Base-by-base conservation (phyloP, 192 early-diverging fungal genomes). In the Linnemannia hyalina region DNA sequence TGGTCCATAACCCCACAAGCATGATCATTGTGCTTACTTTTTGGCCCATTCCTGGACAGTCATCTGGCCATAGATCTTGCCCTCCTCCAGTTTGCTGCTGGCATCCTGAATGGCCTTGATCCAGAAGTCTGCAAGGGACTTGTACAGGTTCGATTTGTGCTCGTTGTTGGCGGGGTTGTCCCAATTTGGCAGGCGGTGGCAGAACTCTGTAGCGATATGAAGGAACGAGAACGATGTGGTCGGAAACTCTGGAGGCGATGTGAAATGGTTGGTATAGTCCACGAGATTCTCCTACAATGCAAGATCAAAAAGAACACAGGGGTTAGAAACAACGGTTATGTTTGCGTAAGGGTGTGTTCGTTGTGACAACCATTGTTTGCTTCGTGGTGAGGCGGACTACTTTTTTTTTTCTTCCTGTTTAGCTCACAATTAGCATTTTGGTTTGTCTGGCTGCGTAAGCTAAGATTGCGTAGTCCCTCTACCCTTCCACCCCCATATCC, bases 11-110 rank as follows among this genome's bases (percentile, higher is more conserved):
- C 11, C 3, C 44, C 44, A 46, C 44, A 23, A 32, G 26, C 60
- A 32, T 32, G 60, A 57, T 26, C 29, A 15, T 13, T 65, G 60
- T 54, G 72, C 89, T 77, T 89, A 92, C 92, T 94, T 95, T 68
- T 92, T 90, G 3, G 93, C 95, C 98, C 98, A 99, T 82, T 96
- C 95, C 42, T 90, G 93, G 26, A 98, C 94, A 44, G 95, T 92
- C 47, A 91, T 87, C 6, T 94, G 91, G 70, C 95, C 95, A 86
- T 93, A 97, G 46, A 97, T 90, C 82, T 98, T 97, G 47, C 96
- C 97, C 52, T 95, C 94, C 69, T 91, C 91, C 29, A 97, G 83
- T 75, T 95, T 94, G 49, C 92, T 91, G 38, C 90, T 89, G 0
- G 97, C 94, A 75, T 95, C 93, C 57, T 88, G 89, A 73, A 97